Evolutionary conservation across 768 basidiomycete genomes (phyloP), one percentile per base, ranked within the genome.

Genomic region (Candolleomyces aberdarensis): DNA sequence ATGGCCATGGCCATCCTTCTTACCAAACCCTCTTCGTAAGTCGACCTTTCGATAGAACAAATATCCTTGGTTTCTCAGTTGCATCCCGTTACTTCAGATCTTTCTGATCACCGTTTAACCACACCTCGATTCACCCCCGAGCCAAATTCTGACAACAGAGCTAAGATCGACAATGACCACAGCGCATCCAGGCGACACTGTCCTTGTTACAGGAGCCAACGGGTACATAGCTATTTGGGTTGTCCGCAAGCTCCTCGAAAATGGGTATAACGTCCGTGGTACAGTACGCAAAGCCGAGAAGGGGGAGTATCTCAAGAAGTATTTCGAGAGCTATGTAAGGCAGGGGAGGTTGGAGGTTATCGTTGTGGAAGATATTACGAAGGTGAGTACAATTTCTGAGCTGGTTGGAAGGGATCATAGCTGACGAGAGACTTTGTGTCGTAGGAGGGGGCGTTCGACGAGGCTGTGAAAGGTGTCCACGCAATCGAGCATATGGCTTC

Each of bases 391-490:
- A 1, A 31, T 26, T 31, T 5, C 19, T 13, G 39, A 31, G 36
- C 56, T 17, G 13, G 22, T 20, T 20, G 10, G 29, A 26, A 55
- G 14, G 14, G 61, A 7, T 31, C 20, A 20, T 39, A 41, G 22
- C 4, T 54, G 5, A 19, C 50, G 2, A n/a, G 29, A 7, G 49
- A 14, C n/a, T 19, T n/a, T n/a, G 4, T 32, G 32, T 9, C 32
- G 32, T 61, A 86, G 85, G 80, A 80, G 2, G 84, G 83, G 5
- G 89, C 87, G 0, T 95, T 92, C 63, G 90, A 94, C 69, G 85
- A 91, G 54, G 91, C 86, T 0, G 88, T 93, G 61, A 83, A 86
- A 69, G 90, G 81, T 1, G 85, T 93, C 8, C 85, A 90, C 61
- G 92, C 81, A 0, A 83, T 94, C 56, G 80, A 76, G 41, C 91